Evolutionary conservation across 805 yeast species (phyloP), one percentile per base, ranked within the genome.

Genomic region (Spencermartinsiella europaea): DNA sequence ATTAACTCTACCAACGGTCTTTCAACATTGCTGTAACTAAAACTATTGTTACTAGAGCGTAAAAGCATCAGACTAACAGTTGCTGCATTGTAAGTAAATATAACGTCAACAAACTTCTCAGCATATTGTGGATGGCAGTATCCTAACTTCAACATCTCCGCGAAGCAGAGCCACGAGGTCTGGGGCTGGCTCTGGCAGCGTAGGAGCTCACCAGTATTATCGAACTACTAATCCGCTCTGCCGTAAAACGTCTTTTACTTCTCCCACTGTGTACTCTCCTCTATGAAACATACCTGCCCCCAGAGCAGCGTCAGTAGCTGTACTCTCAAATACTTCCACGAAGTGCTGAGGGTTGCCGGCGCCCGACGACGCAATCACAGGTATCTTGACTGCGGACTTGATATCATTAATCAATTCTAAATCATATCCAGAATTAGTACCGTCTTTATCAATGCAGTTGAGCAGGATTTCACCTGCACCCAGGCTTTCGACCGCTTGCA

Each of bases 251-350:
- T 74, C 63, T 66, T 93, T 93, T 38, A 93, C 96, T 42, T 89
- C 81, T 42, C 76, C 74, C 15, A 93, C 97, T 10, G 87, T 81
- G 66, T 84, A 93, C 59, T 91, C 98, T 19, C 86, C 90, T 63
- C 99, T 76, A 71, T 93, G 99, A 73, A 93, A 93, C 83, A 93
- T 84, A 38, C 99, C 99, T 3, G 99, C 99, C 34, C 99, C 99
- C 35, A 93, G 74, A 15, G 99, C 98, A 37, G 99, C 99, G 68
- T 93, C 99, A 1, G 93, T 83, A 4, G 76, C 73, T 14, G 97
- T 89, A 38, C 82, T 72, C 39, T 71, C 73, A 61, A 93, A 93
- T 2, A 87, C 99, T 53, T 93, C 88, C 52, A 79, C 80, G 63
- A 93, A 93, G 68, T 93, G 98, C 42, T 72, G 76, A 1, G 99